A percentile compares a stretch with the other conserved stretches of the same genome.
Conservation (phyloP, 345 rosid genomes). For the Carallia pectinifolia region DNA sequence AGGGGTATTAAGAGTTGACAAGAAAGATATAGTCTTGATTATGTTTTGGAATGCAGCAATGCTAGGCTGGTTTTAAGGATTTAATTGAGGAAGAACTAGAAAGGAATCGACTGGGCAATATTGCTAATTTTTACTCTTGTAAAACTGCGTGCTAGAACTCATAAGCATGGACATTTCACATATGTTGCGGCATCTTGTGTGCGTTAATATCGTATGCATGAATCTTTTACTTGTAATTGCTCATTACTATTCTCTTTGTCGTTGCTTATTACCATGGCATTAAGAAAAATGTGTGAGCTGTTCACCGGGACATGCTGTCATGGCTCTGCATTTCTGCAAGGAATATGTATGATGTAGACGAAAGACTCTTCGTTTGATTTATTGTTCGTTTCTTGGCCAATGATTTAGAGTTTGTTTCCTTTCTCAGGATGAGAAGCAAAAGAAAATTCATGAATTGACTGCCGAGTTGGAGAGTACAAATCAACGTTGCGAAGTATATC, state of each 20-base stretch:
- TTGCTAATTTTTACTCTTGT: neutral
- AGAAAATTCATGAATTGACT: conserved; percentile 55
- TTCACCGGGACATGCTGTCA: neutral
- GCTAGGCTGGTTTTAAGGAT: neutral
- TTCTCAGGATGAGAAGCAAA: conserved; percentile 66
- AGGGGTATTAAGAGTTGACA: too few species aligned
- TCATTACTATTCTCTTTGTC: neutral
- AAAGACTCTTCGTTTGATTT: neutral
- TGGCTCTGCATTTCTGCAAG: neutral
- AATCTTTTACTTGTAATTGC: neutral
- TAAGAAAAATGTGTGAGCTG: neutral
- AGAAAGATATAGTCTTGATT: too few species aligned
- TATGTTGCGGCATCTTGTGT: neutral
- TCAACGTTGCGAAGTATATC: conserved; percentile 67
- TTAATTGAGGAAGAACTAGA: neutral
- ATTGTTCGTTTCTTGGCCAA: neutral
- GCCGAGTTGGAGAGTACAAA: conserved; percentile 60
- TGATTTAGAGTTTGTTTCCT: neutral
- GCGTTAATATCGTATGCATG: neutral
- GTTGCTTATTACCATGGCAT: neutral
- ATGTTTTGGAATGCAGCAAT: neutral
- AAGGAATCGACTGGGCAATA: neutral
- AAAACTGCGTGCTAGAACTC: neutral
- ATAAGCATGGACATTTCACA: neutral
- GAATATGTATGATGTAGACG: neutral